phyloP scores from a whole-genome alignment of 2,329 filamentous ascomycete genomes.

The Arthroderma sp. region DNA sequence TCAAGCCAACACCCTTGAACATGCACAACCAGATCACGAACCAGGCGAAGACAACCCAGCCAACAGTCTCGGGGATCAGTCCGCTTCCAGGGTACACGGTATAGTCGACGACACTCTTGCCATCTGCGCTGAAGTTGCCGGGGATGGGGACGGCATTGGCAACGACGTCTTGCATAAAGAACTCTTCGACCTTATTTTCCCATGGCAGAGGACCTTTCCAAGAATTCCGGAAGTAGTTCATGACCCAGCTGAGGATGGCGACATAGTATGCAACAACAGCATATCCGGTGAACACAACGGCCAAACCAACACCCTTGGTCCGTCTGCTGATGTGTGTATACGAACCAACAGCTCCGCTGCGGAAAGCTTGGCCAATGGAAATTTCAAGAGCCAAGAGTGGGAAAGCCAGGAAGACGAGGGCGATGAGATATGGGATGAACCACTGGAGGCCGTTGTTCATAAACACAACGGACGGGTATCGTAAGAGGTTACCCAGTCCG shows the following conservation, averaged over 20 bases:
- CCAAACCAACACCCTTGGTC: conserved; percentile 39
- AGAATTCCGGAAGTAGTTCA: conserved; percentile 41
- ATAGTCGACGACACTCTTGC: conserved; percentile 28
- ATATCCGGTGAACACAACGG: conserved; percentile 37
- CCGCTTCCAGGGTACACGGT: conserved; percentile 31
- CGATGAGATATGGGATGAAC: conserved; percentile 43
- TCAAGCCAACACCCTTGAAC: conserved; percentile 24
- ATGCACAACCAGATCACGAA: conserved; percentile 36
- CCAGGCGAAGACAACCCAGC: conserved; percentile 42
- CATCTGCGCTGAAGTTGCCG: conserved; percentile 24
- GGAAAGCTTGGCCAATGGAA: conserved; percentile 35
- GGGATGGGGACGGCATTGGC: conserved; percentile 21
- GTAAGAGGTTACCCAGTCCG: conserved; percentile 43
- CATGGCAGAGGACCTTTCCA: conserved; percentile 41
- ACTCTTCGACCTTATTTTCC: conserved; percentile 35
- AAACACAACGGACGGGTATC: conserved; percentile 43
- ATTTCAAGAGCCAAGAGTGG: conserved; percentile 41
- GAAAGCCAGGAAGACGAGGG: conserved; percentile 40
- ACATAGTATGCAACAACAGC: conserved; percentile 42
- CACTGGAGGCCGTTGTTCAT: conserved; percentile 45
- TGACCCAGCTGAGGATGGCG: conserved; percentile 42
- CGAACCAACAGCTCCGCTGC: conserved; percentile 39
- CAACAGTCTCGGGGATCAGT: conserved; percentile 40
- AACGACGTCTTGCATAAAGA: conserved; percentile 37
- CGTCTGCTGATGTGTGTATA: conserved; percentile 38